Conservation (phyloP, 2,329 filamentous ascomycete species). For the Teratosphaeria gauchensis region DNA sequence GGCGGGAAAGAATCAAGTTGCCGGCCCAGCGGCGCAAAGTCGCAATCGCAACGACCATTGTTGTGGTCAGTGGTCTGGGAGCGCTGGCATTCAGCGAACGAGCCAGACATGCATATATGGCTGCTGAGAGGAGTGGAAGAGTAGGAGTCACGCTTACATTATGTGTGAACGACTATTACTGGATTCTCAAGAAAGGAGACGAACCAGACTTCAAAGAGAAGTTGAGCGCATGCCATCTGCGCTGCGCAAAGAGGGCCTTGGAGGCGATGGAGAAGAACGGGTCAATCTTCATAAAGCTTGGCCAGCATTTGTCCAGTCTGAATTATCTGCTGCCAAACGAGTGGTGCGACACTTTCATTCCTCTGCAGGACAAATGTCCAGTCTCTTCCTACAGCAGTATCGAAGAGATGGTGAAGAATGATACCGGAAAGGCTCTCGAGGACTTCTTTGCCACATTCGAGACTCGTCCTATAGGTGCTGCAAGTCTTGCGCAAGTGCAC, state of each 20-base stretch:
- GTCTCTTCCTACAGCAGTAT: slow-evolving; percentile 84
- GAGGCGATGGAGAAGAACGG: slow-evolving; percentile 88
- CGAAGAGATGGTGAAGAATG: slow-evolving; percentile 71
- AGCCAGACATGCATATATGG: slow-evolving; percentile 65
- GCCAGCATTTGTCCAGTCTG: slow-evolving; percentile 92
- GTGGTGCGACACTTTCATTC: slow-evolving; percentile 94
- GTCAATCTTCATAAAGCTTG: slow-evolving; percentile 96
- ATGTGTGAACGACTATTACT: slow-evolving; percentile 78
- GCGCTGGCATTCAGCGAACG: slow-evolving; percentile 51
- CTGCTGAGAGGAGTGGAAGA: slow-evolving; percentile 65
- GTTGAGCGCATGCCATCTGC: slow-evolving; percentile 76
- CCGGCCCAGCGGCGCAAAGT: slow-evolving; percentile 18
- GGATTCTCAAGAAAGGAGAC: slow-evolving; percentile 63
- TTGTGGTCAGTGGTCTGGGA: slow-evolving; percentile 27
- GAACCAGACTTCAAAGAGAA: slow-evolving; percentile 55
- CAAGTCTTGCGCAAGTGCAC: slow-evolving; percentile 90
- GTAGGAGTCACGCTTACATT: slow-evolving; percentile 66
- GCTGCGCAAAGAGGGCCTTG: slow-evolving; percentile 82
- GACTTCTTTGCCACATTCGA: slow-evolving; percentile 85
- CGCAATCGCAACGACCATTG: slow-evolving; percentile 20
- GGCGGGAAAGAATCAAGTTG: slow-evolving; percentile 17
- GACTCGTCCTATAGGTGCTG: slow-evolving; percentile 72
- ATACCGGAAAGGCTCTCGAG: slow-evolving; percentile 69
- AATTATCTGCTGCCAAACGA: slow-evolving; percentile 85
- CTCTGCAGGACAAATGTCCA: slow-evolving; percentile 89